These are phyloP conservation scores for Eimeria falciformis DNA, from an alignment of 169 alveolate species.

Conservation along the genomic window DNA sequence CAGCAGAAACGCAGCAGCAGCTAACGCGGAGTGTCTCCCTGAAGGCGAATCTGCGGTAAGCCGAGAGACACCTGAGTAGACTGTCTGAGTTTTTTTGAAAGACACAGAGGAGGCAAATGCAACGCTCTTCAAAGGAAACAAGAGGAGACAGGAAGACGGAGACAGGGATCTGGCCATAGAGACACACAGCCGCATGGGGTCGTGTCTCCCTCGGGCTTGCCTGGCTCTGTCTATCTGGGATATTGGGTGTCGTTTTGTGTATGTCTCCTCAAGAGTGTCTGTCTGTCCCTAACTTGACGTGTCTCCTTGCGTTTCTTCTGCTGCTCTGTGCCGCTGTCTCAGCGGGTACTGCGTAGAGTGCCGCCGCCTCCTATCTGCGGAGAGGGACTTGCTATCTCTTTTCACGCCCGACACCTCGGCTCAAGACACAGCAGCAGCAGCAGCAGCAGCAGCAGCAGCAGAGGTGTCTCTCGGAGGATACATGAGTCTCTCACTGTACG, in stretches of 20 bases:
- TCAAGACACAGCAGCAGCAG: background rate
- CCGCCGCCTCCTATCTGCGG: conserved; percentile 23
- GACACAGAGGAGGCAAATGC: background rate
- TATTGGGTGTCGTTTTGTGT: background rate
- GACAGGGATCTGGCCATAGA: background rate
- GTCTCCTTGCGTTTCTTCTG: background rate
- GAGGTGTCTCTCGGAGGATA: conserved; percentile 35
- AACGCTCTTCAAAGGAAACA: background rate
- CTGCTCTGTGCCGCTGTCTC: background rate
- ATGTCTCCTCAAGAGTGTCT: background rate
- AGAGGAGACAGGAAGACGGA: background rate
- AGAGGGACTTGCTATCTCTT: conserved; percentile 35
- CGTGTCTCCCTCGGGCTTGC: background rate
- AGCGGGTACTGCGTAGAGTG: conserved; percentile 49
- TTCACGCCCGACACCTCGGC: conserved; percentile 10
- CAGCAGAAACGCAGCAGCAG: background rate
- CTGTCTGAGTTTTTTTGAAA: background rate
- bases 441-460: conserved; percentile 49
- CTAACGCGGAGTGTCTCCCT: background rate
- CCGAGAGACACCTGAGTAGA: background rate
- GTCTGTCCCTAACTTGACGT: background rate
- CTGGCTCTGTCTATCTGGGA: background rate
- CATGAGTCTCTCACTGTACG: conserved; percentile 46
- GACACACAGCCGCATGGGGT: background rate
- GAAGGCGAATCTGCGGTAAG: conserved; percentile 37